phyloP scores from a whole-genome alignment of 73 alveolate genomes.

The Effrenium voratum region DNA sequence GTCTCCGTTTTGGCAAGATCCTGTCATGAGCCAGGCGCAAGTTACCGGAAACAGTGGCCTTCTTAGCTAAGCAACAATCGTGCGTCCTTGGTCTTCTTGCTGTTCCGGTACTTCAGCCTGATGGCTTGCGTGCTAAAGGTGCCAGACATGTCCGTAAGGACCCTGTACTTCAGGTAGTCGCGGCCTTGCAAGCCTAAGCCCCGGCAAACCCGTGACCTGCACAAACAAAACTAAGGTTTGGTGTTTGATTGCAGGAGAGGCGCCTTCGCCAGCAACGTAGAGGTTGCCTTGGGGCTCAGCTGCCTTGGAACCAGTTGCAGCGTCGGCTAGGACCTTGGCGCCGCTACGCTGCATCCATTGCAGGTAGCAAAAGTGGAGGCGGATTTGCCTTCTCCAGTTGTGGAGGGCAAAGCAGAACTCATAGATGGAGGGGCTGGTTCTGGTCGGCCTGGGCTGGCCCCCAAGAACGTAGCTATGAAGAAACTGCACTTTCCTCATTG shows the following conservation, averaged over 20 bases:
- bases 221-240: not conserved
- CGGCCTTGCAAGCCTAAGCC: not conserved
- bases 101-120: not conserved
- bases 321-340: not conserved
- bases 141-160: not conserved
- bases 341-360: not conserved
- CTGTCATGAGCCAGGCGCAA: not conserved
- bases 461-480: not conserved
- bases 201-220: not conserved
- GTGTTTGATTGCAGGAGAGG: not conserved
- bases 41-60: not conserved
- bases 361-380: not conserved
- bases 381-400: conserved; percentile 5
- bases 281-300: not conserved
- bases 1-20: not conserved
- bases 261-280: not conserved
- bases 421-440: not conserved
- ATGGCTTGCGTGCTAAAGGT: not conserved
- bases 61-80: not conserved
- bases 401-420: not conserved
- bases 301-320: not conserved
- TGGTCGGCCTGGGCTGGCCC: not conserved
- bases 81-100: not conserved
- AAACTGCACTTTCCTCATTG: not conserved
- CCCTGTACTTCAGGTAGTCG: not conserved